Evolutionary conservation across 2,329 filamentous ascomycete species (phyloP), one percentile per base, ranked within the genome.

Genomic region (Trichophyton simii): DNA sequence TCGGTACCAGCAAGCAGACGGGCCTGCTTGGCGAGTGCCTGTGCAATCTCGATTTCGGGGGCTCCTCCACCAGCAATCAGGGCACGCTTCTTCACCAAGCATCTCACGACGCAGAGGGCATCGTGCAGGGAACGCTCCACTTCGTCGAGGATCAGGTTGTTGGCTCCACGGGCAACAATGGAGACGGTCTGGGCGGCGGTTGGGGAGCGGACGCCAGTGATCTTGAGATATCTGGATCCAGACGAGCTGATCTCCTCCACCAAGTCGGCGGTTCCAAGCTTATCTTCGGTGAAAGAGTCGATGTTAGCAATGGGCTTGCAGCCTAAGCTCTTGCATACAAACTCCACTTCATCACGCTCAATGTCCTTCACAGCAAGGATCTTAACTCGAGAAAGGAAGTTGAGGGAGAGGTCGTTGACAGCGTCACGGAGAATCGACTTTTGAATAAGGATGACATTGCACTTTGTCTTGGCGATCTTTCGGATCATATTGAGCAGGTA

Each of bases 381-480:
- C 77, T 92, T 92, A 65, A 97, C 87, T 76, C 96, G 96, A 70
- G 94, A 90, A 66, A 99, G 82, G 83, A 99, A 99, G 79, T 99
- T 94, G 66, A 99, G 83, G 65, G 90, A 95, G 62, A 99, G 83
- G 70, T 99, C 94, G 79, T 99, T 99, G 74, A 99, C 91, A 41
- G 94, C 94, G 71, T 99, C 94, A 68, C 94, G 87, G 63, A 99
- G 85, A 69, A 99, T 99, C 13, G 92, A 97, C 79, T 99, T 99
- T 73, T 99, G 94, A 68, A 99, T 97, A 67, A 99, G 82, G 52
- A 97, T 85, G 50, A 99, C 94, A 71, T 99, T 99, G 80, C 94
- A 99, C 81, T 97, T 99, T 68, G 94, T 91, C 83, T 97, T 99
- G 80, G 97, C 96, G 77, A 99, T 99, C 83, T 97, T 99, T 84